Base-by-base conservation (phyloP, 176 grass and related monocot genomes). In the Cenchrus americanus region DNA sequence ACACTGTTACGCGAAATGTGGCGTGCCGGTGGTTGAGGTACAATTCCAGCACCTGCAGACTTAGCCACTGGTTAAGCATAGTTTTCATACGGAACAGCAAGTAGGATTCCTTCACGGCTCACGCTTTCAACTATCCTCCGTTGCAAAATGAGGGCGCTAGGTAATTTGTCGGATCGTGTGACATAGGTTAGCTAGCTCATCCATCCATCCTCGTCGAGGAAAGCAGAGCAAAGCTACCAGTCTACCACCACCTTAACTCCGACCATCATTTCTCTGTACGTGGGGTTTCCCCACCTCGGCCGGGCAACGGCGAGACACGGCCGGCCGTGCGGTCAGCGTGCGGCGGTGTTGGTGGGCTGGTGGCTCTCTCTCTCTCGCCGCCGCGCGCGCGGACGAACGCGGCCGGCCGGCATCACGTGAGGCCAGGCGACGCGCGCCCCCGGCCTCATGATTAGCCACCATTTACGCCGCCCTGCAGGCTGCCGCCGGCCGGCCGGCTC, bases 381-480 rank as follows among this genome's bases (percentile, higher is more conserved):
- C 1, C 52, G 34, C 34, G 34, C 34, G 34, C 34, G 34, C 34
- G 34, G 34, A 37, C 34, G 34, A 37, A 37, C 34, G 4, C 34
- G 34, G 34, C 18, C 75, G 30, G 61, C 19, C 54, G 71, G 49
- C 81, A 26, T 87, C 90, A 97, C 90, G 92, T 93, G 68, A 70
- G 92, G 58, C 58, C 52, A 91, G 21, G 55, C 54, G 19, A 19
- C 55, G 19, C 88, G 68, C 66, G 63, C 47, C 32, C 89, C 89
- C 58, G 57, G 80, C 87, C 90, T 86, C 90, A 89, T 89, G 84
- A 94, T 93, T 91, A 88, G 94, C 68, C 83, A 93, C 82, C 94
- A 93, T 96, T 96, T 89, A 96, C 82, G 86, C 80, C 80, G 62
- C 78, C 71, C 74, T 71, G 67, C 86, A 73, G 58, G n/a, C 34